Conservation (phyloP, 495 filamentous ascomycete genomes). For the Pyrenula aspistea region DNA sequence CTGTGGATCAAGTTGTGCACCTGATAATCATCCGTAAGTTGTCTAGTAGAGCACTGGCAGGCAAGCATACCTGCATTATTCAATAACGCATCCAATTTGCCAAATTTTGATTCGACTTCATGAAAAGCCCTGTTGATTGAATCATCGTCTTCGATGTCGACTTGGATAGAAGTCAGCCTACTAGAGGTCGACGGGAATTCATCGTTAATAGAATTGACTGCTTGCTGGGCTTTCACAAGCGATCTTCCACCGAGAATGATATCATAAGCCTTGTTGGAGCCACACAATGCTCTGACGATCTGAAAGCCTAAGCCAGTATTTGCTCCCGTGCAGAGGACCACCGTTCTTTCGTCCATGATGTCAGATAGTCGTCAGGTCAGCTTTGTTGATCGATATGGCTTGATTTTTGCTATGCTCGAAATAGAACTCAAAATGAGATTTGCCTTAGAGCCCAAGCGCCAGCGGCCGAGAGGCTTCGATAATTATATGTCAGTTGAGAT, state of each 20-base stretch:
- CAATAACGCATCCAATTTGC: constrained; percentile 36
- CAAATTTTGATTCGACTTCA: constrained; percentile 20
- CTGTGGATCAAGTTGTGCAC: constrained; percentile 23
- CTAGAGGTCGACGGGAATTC: constrained; percentile 23
- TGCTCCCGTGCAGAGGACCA: constrained; percentile 18
- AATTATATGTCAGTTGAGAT: too few relatives aligned
- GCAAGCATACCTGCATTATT: constrained; percentile 33
- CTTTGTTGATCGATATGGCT: too few relatives aligned
- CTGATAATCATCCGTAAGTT: constrained; percentile 6
- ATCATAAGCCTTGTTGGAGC: constrained; percentile 27
- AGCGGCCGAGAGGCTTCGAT: too few relatives aligned
- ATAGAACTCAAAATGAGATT: too few relatives aligned
- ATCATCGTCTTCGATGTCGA: constrained; percentile 41
- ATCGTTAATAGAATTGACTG: constrained; percentile 18
- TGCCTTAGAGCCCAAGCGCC: too few relatives aligned
- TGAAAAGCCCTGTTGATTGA: constrained; percentile 31
- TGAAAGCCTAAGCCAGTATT: constrained; percentile 41
- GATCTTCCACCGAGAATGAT: constrained; percentile 34
- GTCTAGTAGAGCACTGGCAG: neutral
- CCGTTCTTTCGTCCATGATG: too few relatives aligned
- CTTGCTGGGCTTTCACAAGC: constrained; percentile 28
- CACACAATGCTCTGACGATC: constrained; percentile 29
- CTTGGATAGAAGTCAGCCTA: constrained; percentile 20
- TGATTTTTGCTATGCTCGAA: too few relatives aligned
- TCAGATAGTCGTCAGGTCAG: too few relatives aligned